phyloP scores from a whole-genome alignment of 192 early-diverging fungal genomes.

The Entomortierella parvispora region DNA sequence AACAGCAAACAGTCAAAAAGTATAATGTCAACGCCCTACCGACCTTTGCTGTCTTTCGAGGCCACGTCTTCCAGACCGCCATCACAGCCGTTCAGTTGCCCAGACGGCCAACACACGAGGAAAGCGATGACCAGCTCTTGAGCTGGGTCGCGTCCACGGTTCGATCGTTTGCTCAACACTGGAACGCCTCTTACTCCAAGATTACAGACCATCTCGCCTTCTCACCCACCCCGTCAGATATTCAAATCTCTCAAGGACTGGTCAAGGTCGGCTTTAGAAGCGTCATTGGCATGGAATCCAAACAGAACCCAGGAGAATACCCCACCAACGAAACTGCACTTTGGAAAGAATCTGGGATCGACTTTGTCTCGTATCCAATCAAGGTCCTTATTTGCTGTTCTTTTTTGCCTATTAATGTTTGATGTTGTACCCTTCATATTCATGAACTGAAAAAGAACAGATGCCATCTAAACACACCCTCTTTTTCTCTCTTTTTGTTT shows the following conservation, averaged over 20 bases:
- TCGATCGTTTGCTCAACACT: slow-evolving; percentile 23
- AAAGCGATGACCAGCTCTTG: slow-evolving; percentile 40
- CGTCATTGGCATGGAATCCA: slow-evolving; percentile 47
- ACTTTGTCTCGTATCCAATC: slow-evolving; percentile 43
- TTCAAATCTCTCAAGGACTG: slow-evolving; percentile 32
- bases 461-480: slow-evolving; percentile 27
- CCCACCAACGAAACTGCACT: slow-evolving; percentile 7
- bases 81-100: slow-evolving; percentile 33
- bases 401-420: neutral
- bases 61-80: slow-evolving; percentile 33
- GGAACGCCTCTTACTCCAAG: slow-evolving; percentile 48
- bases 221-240: slow-evolving; percentile 38
- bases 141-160: slow-evolving; percentile 23
- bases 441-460: slow-evolving; percentile 9
- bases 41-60: slow-evolving; percentile 35
- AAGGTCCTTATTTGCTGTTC: slow-evolving; percentile 32
- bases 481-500: slow-evolving; percentile 6
- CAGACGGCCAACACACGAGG: slow-evolving; percentile 20
- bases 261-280: slow-evolving; percentile 44
- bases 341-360: slow-evolving; percentile 18
- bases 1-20: slow-evolving; percentile 34
- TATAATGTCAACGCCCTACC: slow-evolving; percentile 31
- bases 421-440: neutral
- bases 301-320: slow-evolving; percentile 46
- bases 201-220: slow-evolving; percentile 48